phyloP scores from a whole-genome alignment of 208 protist species.

The Novymonas esmeraldas region DNA sequence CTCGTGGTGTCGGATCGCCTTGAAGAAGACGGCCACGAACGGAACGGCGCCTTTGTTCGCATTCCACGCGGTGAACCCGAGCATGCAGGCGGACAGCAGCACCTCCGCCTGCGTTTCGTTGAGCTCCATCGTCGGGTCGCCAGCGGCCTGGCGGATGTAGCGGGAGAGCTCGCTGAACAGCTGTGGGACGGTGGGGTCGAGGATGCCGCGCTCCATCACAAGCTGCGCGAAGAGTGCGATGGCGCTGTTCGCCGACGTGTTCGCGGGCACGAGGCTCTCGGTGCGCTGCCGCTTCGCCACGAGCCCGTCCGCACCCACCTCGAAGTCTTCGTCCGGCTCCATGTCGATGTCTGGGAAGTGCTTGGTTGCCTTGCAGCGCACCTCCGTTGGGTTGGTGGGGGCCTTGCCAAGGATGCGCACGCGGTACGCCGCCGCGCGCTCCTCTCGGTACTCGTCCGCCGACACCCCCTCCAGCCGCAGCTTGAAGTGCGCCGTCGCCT shows the following conservation, averaged over 20 bases:
- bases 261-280: slow-evolving; percentile 61
- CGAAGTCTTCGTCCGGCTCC: slow-evolving; percentile 52
- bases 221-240: slow-evolving; percentile 74
- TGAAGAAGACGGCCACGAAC: slow-evolving; percentile 79
- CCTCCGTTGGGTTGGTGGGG: slow-evolving; percentile 61
- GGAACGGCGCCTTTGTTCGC: slow-evolving; percentile 48
- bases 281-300: slow-evolving; percentile 41
- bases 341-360: slow-evolving; percentile 86
- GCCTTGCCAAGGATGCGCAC: slow-evolving; percentile 69
- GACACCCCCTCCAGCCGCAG: slow-evolving; percentile 48
- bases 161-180: slow-evolving; percentile 68
- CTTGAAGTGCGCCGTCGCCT: slow-evolving; percentile 80
- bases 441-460: slow-evolving; percentile 58
- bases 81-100: slow-evolving; percentile 72
- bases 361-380: slow-evolving; percentile 61
- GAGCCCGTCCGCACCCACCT: slow-evolving; percentile 23
- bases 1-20: slow-evolving; percentile 56
- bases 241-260: slow-evolving; percentile 49
- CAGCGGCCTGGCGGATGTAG: slow-evolving; percentile 49
- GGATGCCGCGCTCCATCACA: slow-evolving; percentile 82
- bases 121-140: slow-evolving; percentile 34
- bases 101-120: slow-evolving; percentile 61
- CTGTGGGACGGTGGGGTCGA: slow-evolving; percentile 55
- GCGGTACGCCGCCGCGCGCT: slow-evolving; percentile 79
- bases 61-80: slow-evolving; percentile 83